Percentiles rank a stretch among this genome's conserved stretches.
phyloP scores from a whole-genome alignment of 2,329 filamentous ascomycete genomes.

The Aureobasidium sp. region DNA sequence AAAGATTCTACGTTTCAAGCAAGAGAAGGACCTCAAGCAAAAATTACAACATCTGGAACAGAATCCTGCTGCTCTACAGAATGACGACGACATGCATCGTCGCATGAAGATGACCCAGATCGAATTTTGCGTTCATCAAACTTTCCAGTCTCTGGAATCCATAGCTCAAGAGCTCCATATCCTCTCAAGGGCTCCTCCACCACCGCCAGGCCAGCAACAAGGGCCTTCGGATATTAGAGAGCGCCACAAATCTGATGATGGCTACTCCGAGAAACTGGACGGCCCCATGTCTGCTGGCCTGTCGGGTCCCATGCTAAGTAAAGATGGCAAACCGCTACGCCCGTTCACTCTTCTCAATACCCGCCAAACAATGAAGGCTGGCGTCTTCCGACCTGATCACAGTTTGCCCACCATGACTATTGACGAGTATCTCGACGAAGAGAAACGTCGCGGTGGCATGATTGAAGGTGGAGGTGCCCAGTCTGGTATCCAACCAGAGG shows the following conservation, averaged over 20 bases:
- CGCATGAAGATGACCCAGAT: conserved; percentile 71
- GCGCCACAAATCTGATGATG: conserved; percentile 33
- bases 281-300: conserved; percentile 37
- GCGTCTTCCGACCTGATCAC: conserved; percentile 84
- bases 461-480: conserved; percentile 83
- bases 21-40: conserved; percentile 76
- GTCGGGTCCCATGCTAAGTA: conserved; percentile 65
- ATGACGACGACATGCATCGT: conserved; percentile 78
- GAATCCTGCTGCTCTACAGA: conserved; percentile 53
- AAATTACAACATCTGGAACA: conserved; percentile 64
- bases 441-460: conserved; percentile 73
- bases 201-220: conserved; percentile 32
- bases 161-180: conserved; percentile 79
- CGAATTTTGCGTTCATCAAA: conserved; percentile 62
- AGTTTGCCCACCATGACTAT: conserved; percentile 96
- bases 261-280: conserved; percentile 70
- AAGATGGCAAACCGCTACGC: conserved; percentile 73
- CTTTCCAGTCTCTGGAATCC: conserved; percentile 81
- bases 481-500: conserved; percentile 57
- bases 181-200: conserved; percentile 61
- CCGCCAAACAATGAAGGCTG: conserved; percentile 64
- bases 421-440: conserved; percentile 94
- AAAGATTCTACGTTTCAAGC: conserved; percentile 78
- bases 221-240: conserved; percentile 36
- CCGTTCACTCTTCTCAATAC: conserved; percentile 81